These are phyloP conservation scores for Naematelia aurantialba DNA, from an alignment of 768 basidiomycete genomes.

Conservation along the genomic window DNA sequence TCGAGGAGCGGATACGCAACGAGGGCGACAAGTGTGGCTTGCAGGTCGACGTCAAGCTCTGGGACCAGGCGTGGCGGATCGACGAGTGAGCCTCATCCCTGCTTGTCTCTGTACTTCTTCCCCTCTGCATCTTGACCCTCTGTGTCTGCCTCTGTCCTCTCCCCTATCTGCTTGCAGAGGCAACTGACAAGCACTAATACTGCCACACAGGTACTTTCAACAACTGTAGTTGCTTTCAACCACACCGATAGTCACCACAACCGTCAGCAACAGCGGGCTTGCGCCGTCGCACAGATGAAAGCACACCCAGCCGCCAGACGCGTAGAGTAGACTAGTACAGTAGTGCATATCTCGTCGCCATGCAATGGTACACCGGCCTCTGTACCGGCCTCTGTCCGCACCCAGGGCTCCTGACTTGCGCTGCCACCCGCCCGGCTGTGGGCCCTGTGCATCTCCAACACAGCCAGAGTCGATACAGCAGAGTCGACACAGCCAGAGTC, in stretches of 20 bases:
- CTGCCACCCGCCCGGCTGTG: no score
- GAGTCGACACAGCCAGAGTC: neutral
- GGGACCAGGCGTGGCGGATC: constrained; percentile 95
- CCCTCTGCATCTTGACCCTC: no score
- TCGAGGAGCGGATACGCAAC: constrained; percentile 70
- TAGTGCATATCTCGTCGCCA: neutral
- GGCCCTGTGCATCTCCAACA: no score
- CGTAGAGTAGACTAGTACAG: neutral
- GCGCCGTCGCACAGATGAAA: no score
- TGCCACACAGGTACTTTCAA: constrained; percentile 14
- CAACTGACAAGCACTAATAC: neutral
- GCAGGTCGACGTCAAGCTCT: constrained; percentile 69
- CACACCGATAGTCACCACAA: neutral
- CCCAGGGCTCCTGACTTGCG: no score
- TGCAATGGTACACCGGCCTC: neutral
- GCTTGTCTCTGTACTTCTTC: no score
- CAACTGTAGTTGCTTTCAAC: constrained; percentile 5
- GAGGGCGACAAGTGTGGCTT: constrained; percentile 67
- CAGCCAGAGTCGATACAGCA: neutral
- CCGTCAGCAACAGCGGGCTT: neutral
- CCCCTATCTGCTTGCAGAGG: constrained; percentile 3
- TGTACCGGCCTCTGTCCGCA: neutral
- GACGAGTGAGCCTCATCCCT: constrained; percentile 76
- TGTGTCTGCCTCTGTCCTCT: no score
- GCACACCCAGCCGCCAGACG: no score